Evolutionary conservation across 139 green algal species (phyloP), one percentile per base, ranked within the genome.

Genomic region (Dunaliella primolecta): DNA sequence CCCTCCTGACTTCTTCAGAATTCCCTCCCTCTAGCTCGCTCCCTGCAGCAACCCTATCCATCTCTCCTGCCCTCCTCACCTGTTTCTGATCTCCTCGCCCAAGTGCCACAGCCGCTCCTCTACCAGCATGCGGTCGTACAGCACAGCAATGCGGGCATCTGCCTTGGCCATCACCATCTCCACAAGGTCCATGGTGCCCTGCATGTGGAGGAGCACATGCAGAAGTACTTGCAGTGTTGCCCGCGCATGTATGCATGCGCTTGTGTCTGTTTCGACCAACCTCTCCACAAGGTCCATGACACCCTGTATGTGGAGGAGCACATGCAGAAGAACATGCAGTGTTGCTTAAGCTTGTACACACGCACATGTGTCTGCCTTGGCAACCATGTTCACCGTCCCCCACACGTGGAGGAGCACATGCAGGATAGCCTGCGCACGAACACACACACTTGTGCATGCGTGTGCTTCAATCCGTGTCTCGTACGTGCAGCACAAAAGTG

Each of bases 111-210:
- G 88, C 80, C 88, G 64, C 29, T 88, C 82, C 30, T 85, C 85
- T 7, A 92, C 87, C 64, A 93, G 84, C 35, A 84, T 88, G 32
- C 56, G 38, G 55, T 94, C 89, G 36, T 94, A 94, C 81, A 97
- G 89, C 25, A 88, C 84, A 11, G 94, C 92, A 27, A 99, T 94
- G 36, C 90, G 84, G 0, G 93, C 88, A 88, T 99, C 96, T 0
- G 91, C 91, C 91, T 98, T 98, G 86, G 93, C 95, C 72, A 98
- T 88, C 75, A 98, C 92, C 95, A 99, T 99, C 89, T 99, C 97
- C 56, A 99, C 91, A 87, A 99, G 93, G 90, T 99, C 97, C 56
- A 99, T 91, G 0, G 93, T 98, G 64, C 93, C 94, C 55, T 87
- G 84, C 27, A 15, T n/a, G 34, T 30, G 33, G 79, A 20, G 32